phyloP scores from a whole-genome alignment of 2,329 filamentous ascomycete genomes.

The Neonectria neomacrospora region DNA sequence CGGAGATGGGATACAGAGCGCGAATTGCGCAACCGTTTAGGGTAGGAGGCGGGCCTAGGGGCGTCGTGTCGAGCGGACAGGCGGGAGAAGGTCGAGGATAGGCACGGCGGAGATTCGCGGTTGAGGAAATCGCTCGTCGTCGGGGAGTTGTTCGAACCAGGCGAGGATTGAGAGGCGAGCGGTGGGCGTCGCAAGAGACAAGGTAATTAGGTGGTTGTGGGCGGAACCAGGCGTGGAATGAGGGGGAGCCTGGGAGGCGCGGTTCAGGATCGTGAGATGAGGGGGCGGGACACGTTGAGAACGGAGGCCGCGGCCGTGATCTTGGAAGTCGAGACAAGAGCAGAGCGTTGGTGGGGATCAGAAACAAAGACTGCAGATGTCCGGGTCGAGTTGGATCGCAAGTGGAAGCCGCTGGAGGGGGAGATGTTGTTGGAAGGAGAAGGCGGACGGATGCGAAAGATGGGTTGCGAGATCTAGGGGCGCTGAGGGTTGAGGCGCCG shows the following conservation, averaged over 20 bases:
- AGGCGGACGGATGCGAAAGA: constrained; percentile 18
- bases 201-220: constrained; percentile 25
- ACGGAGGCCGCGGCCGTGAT: constrained; percentile 23
- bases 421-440: constrained; percentile 20
- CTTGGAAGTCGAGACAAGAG: constrained; percentile 14
- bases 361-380: constrained; percentile 4
- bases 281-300: constrained; percentile 26
- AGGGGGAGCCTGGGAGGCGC: constrained; percentile 32
- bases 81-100: constrained; percentile 12
- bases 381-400: constrained; percentile 20
- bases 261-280: constrained; percentile 36
- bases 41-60: constrained; percentile 23
- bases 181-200: constrained; percentile 26
- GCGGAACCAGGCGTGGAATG: constrained; percentile 33
- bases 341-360: constrained; percentile 1
- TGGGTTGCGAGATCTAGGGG: constrained; percentile 26
- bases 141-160: constrained; percentile 16
- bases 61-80: constrained; percentile 24
- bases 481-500: constrained; percentile 20
- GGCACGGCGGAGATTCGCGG: background rate
- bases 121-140: constrained; percentile 24
- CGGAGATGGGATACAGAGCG: constrained; percentile 31
- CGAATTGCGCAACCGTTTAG: constrained; percentile 43
- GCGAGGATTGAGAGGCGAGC: constrained; percentile 10
- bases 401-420: constrained; percentile 34